These are phyloP conservation scores for Omphalea diandra DNA, from an alignment of 441 rosid species.

Conservation along the genomic window DNA sequence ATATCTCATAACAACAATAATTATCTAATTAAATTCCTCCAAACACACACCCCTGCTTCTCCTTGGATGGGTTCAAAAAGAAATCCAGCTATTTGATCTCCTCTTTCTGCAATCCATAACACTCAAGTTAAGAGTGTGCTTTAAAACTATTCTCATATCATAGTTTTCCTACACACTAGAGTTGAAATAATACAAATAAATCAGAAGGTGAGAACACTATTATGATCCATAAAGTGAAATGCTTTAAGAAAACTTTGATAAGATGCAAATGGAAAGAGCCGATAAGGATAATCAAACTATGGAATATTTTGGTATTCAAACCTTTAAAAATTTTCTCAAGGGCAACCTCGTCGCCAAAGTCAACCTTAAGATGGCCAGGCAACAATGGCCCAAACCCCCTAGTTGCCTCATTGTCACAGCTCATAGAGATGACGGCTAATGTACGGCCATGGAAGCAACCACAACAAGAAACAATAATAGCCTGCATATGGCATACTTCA, in stretches of 20 bases:
- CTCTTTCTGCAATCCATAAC: constrained; percentile 55
- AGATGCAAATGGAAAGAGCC: background rate
- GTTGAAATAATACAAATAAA: constrained; percentile 7
- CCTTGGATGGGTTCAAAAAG: constrained; percentile 99
- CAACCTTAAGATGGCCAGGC: constrained; percentile 90
- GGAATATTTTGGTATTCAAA: constrained; percentile 21
- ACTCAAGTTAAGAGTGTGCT: constrained; percentile 3
- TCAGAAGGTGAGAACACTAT: background rate
- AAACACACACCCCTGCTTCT: constrained; percentile 86
- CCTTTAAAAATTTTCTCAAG: constrained; percentile 82
- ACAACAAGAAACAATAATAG: constrained; percentile 85
- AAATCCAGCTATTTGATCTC: constrained; percentile 84
- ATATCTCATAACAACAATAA: constrained; percentile 14
- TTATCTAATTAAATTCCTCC: background rate
- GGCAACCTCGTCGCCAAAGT: constrained; percentile 70
- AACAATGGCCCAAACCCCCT: constrained; percentile 91
- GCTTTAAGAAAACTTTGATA: background rate
- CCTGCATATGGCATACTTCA: constrained; percentile 44
- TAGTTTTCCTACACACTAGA: background rate
- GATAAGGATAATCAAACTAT: background rate
- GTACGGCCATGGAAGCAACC: constrained; percentile 99
- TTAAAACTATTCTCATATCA: background rate
- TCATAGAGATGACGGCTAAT: constrained; percentile 91
- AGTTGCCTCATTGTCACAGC: constrained; percentile 97
- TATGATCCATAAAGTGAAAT: constrained; percentile 9